phyloP scores from a whole-genome alignment of 2,329 filamentous ascomycete genomes.

The Neodidymelliopsis sp. region DNA sequence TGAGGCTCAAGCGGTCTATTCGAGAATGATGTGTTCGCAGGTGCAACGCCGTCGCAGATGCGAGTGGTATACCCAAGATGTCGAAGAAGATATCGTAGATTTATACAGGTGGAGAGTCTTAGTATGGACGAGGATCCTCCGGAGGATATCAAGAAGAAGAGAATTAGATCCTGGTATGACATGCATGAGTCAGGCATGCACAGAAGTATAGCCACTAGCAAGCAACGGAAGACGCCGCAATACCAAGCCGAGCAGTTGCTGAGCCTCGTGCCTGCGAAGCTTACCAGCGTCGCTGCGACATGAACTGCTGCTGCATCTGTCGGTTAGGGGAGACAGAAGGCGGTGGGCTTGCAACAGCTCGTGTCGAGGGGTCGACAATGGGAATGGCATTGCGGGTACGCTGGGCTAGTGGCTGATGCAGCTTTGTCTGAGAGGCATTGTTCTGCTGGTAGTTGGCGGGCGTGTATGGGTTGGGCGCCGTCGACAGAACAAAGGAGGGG shows the following conservation, averaged over 20 bases:
- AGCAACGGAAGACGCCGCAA: conserved; percentile 50
- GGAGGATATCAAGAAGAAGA: conserved; percentile 48
- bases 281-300: conserved; percentile 57
- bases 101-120: conserved; percentile 52
- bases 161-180: conserved; percentile 42
- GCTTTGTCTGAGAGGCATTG: conserved; percentile 71
- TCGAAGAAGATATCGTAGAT: conserved; percentile 52
- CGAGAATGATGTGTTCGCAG: conserved; percentile 44
- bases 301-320: conserved; percentile 64
- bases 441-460: conserved; percentile 68
- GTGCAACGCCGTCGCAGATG: conserved; percentile 52
- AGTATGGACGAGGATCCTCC: conserved; percentile 51
- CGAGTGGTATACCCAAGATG: conserved; percentile 52
- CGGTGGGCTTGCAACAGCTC: conserved; percentile 88
- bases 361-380: conserved; percentile 95
- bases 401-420: conserved; percentile 89
- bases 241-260: conserved; percentile 40
- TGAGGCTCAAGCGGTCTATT: conserved; percentile 50
- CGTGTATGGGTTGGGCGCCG: conserved; percentile 61
- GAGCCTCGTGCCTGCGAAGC: conserved; percentile 43
- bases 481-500: conserved; percentile 75
- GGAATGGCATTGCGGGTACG: conserved; percentile 94
- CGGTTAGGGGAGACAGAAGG: conserved; percentile 71
- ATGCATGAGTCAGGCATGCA: conserved; percentile 16
- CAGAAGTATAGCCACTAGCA: conserved; percentile 48